Percentiles rank a stretch among this genome's conserved stretches.
phyloP scores from a whole-genome alignment of 768 basidiomycete species.

The Phanerochaete carnosa region DNA sequence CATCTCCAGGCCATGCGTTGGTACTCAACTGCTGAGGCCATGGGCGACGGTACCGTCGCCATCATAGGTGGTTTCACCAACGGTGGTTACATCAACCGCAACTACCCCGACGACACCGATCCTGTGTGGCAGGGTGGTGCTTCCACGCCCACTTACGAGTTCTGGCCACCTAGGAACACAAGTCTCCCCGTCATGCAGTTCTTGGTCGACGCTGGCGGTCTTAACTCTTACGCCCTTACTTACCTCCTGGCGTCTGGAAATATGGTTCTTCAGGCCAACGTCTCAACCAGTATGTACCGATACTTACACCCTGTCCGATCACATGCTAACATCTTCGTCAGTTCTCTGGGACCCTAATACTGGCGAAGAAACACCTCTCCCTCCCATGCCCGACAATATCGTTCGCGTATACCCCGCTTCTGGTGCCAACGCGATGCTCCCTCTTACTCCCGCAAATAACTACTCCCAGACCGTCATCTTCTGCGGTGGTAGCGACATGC shows the following conservation, averaged over 20 bases:
- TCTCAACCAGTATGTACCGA: slow-evolving; percentile 59
- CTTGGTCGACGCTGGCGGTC: slow-evolving; percentile 66
- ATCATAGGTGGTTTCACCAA: slow-evolving; percentile 80
- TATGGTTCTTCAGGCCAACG: slow-evolving; percentile 80
- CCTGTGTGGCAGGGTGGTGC: slow-evolving; percentile 62
- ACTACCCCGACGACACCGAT: slow-evolving; percentile 51
- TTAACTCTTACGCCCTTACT: slow-evolving; percentile 75
- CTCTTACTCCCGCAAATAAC: slow-evolving; percentile 85
- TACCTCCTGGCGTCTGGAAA: slow-evolving; percentile 75
- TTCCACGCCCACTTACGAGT: slow-evolving; percentile 81
- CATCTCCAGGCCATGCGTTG: slow-evolving; percentile 69
- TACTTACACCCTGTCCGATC: slow-evolving; percentile 2
- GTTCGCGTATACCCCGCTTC: slow-evolving; percentile 88
- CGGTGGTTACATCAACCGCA: slow-evolving; percentile 79
- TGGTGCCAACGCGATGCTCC: slow-evolving; percentile 86
- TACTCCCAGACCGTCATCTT: slow-evolving; percentile 84
- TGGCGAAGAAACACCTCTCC: slow-evolving; percentile 61
- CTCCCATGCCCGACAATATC: slow-evolving; percentile 69
- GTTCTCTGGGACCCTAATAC: slow-evolving; percentile 49
- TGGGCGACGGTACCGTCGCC: slow-evolving; percentile 73
- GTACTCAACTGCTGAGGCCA: slow-evolving; percentile 75
- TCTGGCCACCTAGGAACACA: slow-evolving; percentile 61
- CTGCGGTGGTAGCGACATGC: slow-evolving; percentile 86
- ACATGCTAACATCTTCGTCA: slow-evolving; percentile 16
- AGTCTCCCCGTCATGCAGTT: slow-evolving; percentile 56